Evolutionary conservation across 2,329 filamentous ascomycete genomes (phyloP).

Genomic region (Aureobasidium sp.): DNA sequence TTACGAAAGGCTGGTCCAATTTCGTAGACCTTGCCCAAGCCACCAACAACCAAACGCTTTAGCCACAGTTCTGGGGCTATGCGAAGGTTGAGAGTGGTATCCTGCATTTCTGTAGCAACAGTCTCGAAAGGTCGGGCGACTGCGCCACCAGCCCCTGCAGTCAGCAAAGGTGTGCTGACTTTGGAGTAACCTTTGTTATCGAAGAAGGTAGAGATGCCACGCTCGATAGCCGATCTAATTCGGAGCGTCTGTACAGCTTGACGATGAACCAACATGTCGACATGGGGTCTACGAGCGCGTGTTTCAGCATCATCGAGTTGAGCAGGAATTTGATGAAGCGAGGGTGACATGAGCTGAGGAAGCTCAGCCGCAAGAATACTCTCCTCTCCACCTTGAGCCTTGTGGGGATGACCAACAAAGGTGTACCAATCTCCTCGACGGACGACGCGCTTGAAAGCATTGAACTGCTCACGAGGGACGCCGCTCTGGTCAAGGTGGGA

Average conservation of each 20-base stretch:
- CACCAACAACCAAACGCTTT: constrained; percentile 82
- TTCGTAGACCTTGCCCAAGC: constrained; percentile 83
- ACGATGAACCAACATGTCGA: constrained; percentile 74
- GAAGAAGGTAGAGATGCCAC: constrained; percentile 65
- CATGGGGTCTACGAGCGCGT: constrained; percentile 67
- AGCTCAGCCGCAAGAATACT: constrained; percentile 60
- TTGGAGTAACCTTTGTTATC: constrained; percentile 66
- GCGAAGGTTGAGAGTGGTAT: constrained; percentile 64
- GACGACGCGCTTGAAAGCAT: constrained; percentile 54
- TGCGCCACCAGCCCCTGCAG: constrained; percentile 75
- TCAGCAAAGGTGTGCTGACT: constrained; percentile 83
- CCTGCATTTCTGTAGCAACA: constrained; percentile 62
- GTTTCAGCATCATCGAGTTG: constrained; percentile 62
- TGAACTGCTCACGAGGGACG: constrained; percentile 39
- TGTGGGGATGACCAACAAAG: constrained; percentile 12
- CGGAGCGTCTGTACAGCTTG: constrained; percentile 59
- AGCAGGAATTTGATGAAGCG: constrained; percentile 69
- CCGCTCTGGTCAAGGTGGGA: constrained; percentile 38
- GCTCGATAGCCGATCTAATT: constrained; percentile 65
- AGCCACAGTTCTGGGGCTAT: constrained; percentile 94
- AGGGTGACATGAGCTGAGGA: constrained; percentile 66
- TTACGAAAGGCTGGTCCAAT: constrained; percentile 90
- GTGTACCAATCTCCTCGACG: constrained; percentile 71
- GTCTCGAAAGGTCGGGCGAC: constrained; percentile 81
- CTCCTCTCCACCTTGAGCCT: constrained; percentile 58